A percentile compares a stretch with the other conserved stretches of the same genome.
Evolutionary conservation across 331 rosid genomes (phyloP).

Genomic region (Acacia concinna): DNA sequence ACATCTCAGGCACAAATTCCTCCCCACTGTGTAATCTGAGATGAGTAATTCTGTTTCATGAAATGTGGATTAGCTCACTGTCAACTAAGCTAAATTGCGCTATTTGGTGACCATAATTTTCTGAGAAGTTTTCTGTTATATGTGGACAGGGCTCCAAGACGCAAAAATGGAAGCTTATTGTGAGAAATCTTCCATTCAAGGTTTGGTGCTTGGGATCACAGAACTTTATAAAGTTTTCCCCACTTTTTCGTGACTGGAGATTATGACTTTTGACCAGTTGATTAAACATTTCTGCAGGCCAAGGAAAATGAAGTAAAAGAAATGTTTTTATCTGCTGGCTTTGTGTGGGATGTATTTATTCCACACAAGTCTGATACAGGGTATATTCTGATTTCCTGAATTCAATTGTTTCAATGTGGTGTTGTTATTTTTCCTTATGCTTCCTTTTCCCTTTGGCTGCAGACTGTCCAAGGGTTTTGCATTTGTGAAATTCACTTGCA

Average conservation of each 20-base stretch:
- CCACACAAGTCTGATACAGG: slow-evolving; percentile 77
- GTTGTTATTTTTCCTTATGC: slow-evolving; percentile 8
- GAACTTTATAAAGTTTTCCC: background rate
- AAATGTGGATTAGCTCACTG: background rate
- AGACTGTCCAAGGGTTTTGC: slow-evolving; percentile 92
- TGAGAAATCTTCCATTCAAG: slow-evolving; percentile 94
- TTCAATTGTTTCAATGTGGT: slow-evolving; percentile 13
- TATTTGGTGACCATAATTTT: slow-evolving; percentile 6
- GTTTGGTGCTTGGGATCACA: slow-evolving; percentile 40
- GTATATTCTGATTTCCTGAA: slow-evolving; percentile 42
- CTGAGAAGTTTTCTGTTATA: slow-evolving; percentile 26
- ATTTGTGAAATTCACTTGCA: slow-evolving; percentile 85
- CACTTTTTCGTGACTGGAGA: slow-evolving; percentile 16
- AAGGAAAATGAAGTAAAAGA: slow-evolving; percentile 59
- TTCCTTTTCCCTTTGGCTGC: slow-evolving; percentile 48
- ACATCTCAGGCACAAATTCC: background rate
- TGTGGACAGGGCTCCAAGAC: slow-evolving; percentile 87
- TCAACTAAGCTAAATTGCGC: background rate
- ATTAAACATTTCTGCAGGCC: slow-evolving; percentile 57
- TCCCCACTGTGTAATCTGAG: background rate
- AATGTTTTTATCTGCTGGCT: slow-evolving; percentile 70
- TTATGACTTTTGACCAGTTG: slow-evolving; percentile 37
- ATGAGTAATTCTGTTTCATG: background rate
- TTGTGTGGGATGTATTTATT: slow-evolving; percentile 86
- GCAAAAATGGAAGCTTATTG: slow-evolving; percentile 89